phyloP scores from a whole-genome alignment of 768 basidiomycete genomes.

The Pulveroboletus sp. region DNA sequence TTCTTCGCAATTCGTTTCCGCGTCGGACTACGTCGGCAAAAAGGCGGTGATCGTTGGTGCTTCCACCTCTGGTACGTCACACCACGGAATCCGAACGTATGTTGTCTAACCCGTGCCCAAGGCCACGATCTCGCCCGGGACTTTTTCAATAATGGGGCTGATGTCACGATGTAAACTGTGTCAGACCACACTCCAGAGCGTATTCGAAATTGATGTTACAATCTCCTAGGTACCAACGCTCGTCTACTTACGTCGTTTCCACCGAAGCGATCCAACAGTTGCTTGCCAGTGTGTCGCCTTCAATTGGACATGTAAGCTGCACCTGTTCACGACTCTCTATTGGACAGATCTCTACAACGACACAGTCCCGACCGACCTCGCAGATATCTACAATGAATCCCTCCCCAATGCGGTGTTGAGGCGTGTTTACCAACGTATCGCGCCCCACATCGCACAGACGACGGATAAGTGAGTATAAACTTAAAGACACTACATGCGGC shows the following conservation, averaged over 20 bases:
- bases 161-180: conserved; percentile 24
- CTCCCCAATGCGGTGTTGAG: conserved; percentile 15
- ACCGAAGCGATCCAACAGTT: conserved; percentile 3
- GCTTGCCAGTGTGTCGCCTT: conserved; percentile 7
- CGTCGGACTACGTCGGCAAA: conserved; percentile 50
- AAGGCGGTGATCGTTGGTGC: conserved; percentile 66
- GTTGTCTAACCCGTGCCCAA: conserved; percentile 11
- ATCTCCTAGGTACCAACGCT: conserved; percentile 20
- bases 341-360: conserved; percentile 18
- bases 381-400: conserved; percentile 13
- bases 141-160: conserved; percentile 26
- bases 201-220: background rate
- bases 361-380: conserved; percentile 18
- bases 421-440: conserved; percentile 18
- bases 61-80: conserved; percentile 52
- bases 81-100: background rate
- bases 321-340: background rate
- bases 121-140: conserved; percentile 38
- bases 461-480: conserved; percentile 22
- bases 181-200: background rate
- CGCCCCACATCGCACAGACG: conserved; percentile 17
- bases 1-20: conserved; percentile 46
- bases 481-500: too few relatives aligned
- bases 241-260: conserved; percentile 22
- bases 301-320: background rate